These are phyloP conservation scores for Chrysosporium keratinophilum DNA, from an alignment of 2,329 filamentous ascomycete species.

Conservation along the genomic window DNA sequence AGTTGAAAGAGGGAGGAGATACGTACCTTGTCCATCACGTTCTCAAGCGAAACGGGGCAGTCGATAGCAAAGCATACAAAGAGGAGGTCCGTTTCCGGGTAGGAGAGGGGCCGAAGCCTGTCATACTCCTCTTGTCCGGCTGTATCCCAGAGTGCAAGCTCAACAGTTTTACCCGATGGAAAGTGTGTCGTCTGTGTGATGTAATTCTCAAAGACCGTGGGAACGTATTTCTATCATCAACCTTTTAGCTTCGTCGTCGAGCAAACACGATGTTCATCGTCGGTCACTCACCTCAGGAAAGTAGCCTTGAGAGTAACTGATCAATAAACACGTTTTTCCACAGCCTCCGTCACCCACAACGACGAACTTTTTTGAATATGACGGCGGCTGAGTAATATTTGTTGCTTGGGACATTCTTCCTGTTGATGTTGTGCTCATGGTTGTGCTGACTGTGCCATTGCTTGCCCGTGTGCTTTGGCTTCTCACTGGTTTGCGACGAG, in stretches of 20 bases:
- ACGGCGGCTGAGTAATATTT: constrained; percentile 76
- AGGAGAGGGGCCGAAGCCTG: constrained; percentile 85
- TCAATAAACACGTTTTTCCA: constrained; percentile 95
- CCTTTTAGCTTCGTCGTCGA: constrained; percentile 1
- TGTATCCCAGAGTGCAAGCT: constrained; percentile 96
- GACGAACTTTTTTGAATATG: constrained; percentile 98
- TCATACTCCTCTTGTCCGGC: constrained; percentile 98
- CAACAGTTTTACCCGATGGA: constrained; percentile 81
- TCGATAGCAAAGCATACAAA: constrained; percentile 99
- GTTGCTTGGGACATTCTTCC: constrained; percentile 67
- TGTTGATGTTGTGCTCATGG: constrained; percentile 58
- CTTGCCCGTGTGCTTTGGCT: constrained; percentile 58
- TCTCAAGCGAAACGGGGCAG: constrained; percentile 94
- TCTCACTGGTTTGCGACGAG: constrained; percentile 40
- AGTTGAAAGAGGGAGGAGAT: neutral
- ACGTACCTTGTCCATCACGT: constrained; percentile 93
- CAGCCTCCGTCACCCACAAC: constrained; percentile 97
- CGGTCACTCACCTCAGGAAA: constrained; percentile 76
- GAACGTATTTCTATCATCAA: constrained; percentile 81
- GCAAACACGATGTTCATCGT: neutral
- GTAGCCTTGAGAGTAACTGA: constrained; percentile 97
- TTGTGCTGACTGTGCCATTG: constrained; percentile 82
- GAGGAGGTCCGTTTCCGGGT: constrained; percentile 93
- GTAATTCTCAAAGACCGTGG: constrained; percentile 99
- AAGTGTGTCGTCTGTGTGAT: constrained; percentile 92